Percentiles rank a stretch among this genome's conserved stretches.
Conservation (phyloP, 2,329 filamentous ascomycete genomes). For the Claviceps quebecensis region DNA sequence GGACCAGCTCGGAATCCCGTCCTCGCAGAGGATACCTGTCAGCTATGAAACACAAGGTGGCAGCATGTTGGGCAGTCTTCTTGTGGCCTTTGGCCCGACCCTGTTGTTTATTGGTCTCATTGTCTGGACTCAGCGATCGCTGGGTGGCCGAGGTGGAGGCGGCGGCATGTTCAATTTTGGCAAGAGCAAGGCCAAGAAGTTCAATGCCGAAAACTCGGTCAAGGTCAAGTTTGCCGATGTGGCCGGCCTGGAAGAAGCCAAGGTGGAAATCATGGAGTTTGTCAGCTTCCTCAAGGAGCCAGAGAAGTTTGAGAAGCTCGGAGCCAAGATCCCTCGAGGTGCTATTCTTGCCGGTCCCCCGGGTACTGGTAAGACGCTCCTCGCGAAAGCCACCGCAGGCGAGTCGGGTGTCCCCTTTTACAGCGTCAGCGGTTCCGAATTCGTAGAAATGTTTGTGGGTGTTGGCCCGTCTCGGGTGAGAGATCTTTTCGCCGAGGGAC, state of each 20-base stretch:
- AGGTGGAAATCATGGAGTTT: slow-evolving; percentile 98
- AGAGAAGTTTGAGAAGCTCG: slow-evolving; percentile 80
- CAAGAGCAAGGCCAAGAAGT: slow-evolving; percentile 89
- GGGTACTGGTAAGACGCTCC: slow-evolving; percentile 92
- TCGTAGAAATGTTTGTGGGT: slow-evolving; percentile 99
- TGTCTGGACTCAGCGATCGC: slow-evolving; percentile 64
- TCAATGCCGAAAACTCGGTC: slow-evolving; percentile 92
- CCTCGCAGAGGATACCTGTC: slow-evolving; percentile 81
- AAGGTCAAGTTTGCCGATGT: slow-evolving; percentile 97
- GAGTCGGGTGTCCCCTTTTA: slow-evolving; percentile 97
- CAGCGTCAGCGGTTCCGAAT: slow-evolving; percentile 95
- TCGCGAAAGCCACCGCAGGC: slow-evolving; percentile 93
- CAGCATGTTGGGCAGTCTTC: slow-evolving; percentile 56
- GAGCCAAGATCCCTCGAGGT: slow-evolving; percentile 93
- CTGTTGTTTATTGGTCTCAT: slow-evolving; percentile 73
- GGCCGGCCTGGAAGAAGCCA: slow-evolving; percentile 95
- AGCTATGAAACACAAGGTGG: slow-evolving; percentile 64
- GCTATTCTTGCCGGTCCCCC: slow-evolving; percentile 95
- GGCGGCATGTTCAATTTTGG: slow-evolving; percentile 91
- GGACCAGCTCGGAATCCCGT: slow-evolving; percentile 71
- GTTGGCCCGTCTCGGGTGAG: slow-evolving; percentile 91
- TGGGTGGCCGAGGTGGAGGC: slow-evolving; percentile 48
- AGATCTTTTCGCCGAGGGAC: slow-evolving; percentile 84
- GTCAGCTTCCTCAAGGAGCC: slow-evolving; percentile 94
- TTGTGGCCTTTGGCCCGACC: slow-evolving; percentile 73